Conservation (phyloP, 352 stramenopile species). For the Nannochloropsis limnetica region DNA sequence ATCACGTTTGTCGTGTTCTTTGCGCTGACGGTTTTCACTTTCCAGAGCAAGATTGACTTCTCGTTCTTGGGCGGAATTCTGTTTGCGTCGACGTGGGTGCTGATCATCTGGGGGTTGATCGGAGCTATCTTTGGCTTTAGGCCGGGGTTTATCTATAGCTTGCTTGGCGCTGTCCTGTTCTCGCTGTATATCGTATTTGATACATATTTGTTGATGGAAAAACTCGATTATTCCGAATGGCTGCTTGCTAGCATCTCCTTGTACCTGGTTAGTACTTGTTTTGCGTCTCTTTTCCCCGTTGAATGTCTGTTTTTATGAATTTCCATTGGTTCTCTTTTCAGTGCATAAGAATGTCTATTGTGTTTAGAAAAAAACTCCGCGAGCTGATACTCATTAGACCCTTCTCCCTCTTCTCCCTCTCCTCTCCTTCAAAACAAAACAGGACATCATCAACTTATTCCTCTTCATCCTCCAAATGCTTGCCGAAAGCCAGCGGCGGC, state of each 20-base stretch:
- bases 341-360: too few species aligned
- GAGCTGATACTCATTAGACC: neutral
- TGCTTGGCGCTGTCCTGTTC: conserved; percentile 45
- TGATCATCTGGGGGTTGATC: conserved; percentile 43
- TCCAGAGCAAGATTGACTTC: conserved; percentile 50
- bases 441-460: neutral
- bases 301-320: too few species aligned
- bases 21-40: conserved; percentile 47
- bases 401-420: neutral
- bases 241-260: conserved; percentile 34
- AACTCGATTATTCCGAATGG: conserved; percentile 39
- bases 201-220: conserved; percentile 42
- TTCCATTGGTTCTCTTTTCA: neutral
- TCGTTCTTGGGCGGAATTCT: conserved; percentile 45
- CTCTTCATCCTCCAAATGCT: neutral
- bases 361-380: too few species aligned
- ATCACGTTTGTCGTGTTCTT: conserved; percentile 45
- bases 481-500: neutral
- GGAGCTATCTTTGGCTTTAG: conserved; percentile 44
- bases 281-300: neutral
- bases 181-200: conserved; percentile 50
- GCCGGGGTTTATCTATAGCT: conserved; percentile 41
- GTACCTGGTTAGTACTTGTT: conserved; percentile 6
- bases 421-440: neutral
- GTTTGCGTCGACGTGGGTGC: conserved; percentile 44